Evolutionary conservation across 768 basidiomycete species (phyloP), one percentile per base, ranked within the genome.

Genomic region (Pholiota molesta): DNA sequence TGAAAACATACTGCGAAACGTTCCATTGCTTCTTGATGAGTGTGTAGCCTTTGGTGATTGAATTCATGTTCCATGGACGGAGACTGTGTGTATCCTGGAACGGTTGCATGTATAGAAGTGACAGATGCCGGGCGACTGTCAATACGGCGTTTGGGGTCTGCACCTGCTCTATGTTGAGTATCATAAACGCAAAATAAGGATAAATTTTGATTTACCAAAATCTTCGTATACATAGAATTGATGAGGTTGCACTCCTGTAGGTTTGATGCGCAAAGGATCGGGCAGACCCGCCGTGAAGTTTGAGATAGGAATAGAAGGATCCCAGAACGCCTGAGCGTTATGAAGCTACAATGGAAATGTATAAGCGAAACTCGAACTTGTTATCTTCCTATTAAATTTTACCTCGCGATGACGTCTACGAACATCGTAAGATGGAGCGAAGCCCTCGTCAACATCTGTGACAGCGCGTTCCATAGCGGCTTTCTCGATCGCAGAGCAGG

Each of bases 401-500:
- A 91, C 89, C 81, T 97, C 95, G 59, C 94, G 86, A 72, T 99
- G 95, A 52, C 91, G 88, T 60, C 92, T 86, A 57, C 97, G 85
- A 51, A 83, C 81, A 35, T 95, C 91, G 69, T 95, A 97, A 10
- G 95, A 91, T 26, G 85, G 65, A 2, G 85, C 81, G 63, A 99
- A 93, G 23, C 86, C 89, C 63, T 97, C 95, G 72, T 99, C 97
- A 7, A 97, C 92, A 68, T 99, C 97, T 3, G 87, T 84, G 55
- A 94, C 86, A 7, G 96, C 96, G 61, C 94, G 87, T 69, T 99
- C 96, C 92, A 97, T 97, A 0, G 97, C 97, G 5, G 96, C 96
- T 69, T 94, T 96, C 77, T 98, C 95, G 65, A 99, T 96, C 9
- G 95, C 93, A 57, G 86, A 84, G 71, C 97, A 99, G 16, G 97